Evolutionary conservation across 331 rosid species (phyloP).

Genomic region (Telfairia occidentalis): DNA sequence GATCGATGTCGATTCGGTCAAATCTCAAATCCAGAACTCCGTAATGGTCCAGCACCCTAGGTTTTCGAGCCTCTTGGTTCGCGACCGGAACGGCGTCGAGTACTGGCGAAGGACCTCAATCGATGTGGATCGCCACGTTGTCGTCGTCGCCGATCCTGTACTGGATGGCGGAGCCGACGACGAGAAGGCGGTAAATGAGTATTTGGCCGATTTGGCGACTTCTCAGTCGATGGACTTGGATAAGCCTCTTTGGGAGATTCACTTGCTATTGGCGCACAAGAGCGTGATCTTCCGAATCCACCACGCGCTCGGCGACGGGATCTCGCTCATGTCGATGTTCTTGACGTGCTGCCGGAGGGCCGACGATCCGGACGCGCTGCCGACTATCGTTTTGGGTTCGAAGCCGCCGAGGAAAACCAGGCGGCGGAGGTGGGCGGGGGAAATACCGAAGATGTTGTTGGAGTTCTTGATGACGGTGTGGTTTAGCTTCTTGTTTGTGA

Average conservation of each 20-base stretch:
- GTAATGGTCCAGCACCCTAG: slow-evolving; percentile 46
- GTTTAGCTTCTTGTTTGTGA: slow-evolving; percentile 33
- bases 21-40: slow-evolving; percentile 29
- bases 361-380: slow-evolving; percentile 19
- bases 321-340: slow-evolving; percentile 69
- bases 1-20: slow-evolving; percentile 29
- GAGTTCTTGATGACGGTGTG: slow-evolving; percentile 17
- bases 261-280: slow-evolving; percentile 43
- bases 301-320: slow-evolving; percentile 76
- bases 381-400: slow-evolving; percentile 12
- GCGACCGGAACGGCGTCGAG: slow-evolving; percentile 45
- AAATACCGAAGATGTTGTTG: slow-evolving; percentile 7
- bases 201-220: slow-evolving; percentile 49
- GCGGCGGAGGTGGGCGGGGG: background rate
- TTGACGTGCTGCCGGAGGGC: slow-evolving; percentile 45
- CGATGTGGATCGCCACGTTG: slow-evolving; percentile 44
- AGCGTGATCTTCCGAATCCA: slow-evolving; percentile 55
- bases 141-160: slow-evolving; percentile 15
- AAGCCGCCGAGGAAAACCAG: background rate
- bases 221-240: slow-evolving; percentile 30
- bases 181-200: slow-evolving; percentile 32
- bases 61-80: slow-evolving; percentile 60
- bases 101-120: slow-evolving; percentile 56
- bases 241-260: slow-evolving; percentile 88
- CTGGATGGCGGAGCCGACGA: background rate